Percentiles rank a stretch among this genome's conserved stretches.
Conservation (phyloP, 1,139 yeast genomes). For the Saccharomycopsis hybrid region DNA sequence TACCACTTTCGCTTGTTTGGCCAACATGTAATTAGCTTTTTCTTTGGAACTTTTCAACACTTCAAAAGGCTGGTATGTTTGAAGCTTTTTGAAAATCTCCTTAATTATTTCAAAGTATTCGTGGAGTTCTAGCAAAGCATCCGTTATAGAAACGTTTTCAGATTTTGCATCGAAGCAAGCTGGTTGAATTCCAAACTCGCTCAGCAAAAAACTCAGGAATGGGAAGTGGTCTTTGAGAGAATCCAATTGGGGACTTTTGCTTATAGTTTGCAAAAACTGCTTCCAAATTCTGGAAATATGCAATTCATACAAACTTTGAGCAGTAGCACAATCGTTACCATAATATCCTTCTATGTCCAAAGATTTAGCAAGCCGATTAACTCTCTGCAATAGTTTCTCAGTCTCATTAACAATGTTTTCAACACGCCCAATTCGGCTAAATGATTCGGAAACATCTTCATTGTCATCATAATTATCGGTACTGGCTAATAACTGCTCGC, state of each 20-base stretch:
- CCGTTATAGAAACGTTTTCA: neutral
- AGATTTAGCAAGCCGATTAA: conserved; percentile 31
- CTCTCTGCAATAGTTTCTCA: conserved; percentile 27
- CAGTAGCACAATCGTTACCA: conserved; percentile 39
- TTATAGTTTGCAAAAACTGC: conserved; percentile 24
- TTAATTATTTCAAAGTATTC: conserved; percentile 23
- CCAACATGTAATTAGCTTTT: conserved; percentile 26
- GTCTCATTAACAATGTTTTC: conserved; percentile 24
- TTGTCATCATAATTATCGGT: conserved; percentile 7
- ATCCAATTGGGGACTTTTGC: conserved; percentile 4
- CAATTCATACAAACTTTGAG: conserved; percentile 31
- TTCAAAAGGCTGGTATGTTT: conserved; percentile 31
- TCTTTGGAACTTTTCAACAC: conserved; percentile 24
- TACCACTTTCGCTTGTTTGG: conserved; percentile 29
- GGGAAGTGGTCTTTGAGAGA: conserved; percentile 28
- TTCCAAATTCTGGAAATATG: conserved; percentile 33
- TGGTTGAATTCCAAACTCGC: conserved; percentile 5
- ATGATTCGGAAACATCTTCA: conserved; percentile 15
- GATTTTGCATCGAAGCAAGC: neutral
- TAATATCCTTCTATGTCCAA: conserved; percentile 37
- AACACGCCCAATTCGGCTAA: conserved; percentile 24
- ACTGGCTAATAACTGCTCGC: conserved; percentile 17
- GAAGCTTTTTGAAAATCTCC: conserved; percentile 29
- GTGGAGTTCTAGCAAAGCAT: too few relatives aligned
- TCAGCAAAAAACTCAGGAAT: conserved; percentile 25